Conservation (phyloP, 331 rosid species). For the Saraca asoca region DNA sequence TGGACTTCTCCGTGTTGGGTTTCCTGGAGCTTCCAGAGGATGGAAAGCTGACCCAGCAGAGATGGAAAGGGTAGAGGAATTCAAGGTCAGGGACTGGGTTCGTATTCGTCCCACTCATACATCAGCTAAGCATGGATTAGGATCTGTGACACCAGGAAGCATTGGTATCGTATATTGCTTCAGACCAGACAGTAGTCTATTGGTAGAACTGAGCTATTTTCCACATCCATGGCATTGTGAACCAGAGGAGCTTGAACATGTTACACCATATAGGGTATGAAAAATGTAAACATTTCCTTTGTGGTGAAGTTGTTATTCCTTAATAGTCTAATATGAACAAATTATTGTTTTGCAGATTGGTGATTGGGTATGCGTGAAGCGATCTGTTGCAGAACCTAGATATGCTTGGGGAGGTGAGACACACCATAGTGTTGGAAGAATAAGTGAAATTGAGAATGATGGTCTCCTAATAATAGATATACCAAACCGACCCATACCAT, state of each 20-base stretch:
- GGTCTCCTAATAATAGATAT: conserved; percentile 89
- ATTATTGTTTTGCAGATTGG: conserved; percentile 72
- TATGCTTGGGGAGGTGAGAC: conserved; percentile 99
- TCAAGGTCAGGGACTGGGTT: conserved; percentile 98
- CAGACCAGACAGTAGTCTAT: conserved; percentile 93
- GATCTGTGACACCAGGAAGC: conserved; percentile 97
- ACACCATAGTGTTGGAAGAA: conserved; percentile 95
- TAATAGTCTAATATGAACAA: conserved; percentile 22
- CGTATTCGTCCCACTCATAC: conserved; percentile 95
- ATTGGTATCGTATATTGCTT: conserved; percentile 95
- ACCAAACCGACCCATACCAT: conserved; percentile 88
- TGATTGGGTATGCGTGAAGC: conserved; percentile 88
- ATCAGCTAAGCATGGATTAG: conserved; percentile 92
- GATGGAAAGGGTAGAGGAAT: conserved; percentile 98
- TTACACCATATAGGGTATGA: conserved; percentile 80
- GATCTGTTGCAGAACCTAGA: conserved; percentile 98
- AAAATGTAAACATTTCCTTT: conserved; percentile 26
- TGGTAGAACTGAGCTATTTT: conserved; percentile 88
- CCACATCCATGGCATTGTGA: conserved; percentile 99
- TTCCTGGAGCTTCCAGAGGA: conserved; percentile 99
- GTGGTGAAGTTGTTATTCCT: background rate
- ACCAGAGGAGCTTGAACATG: conserved; percentile 98
- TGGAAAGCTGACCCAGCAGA: conserved; percentile 99
- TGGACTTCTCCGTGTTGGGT: conserved; percentile 95
- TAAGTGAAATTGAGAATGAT: conserved; percentile 95